phyloP scores from a whole-genome alignment of 352 stramenopile species.

The Pythium myriotylum region DNA sequence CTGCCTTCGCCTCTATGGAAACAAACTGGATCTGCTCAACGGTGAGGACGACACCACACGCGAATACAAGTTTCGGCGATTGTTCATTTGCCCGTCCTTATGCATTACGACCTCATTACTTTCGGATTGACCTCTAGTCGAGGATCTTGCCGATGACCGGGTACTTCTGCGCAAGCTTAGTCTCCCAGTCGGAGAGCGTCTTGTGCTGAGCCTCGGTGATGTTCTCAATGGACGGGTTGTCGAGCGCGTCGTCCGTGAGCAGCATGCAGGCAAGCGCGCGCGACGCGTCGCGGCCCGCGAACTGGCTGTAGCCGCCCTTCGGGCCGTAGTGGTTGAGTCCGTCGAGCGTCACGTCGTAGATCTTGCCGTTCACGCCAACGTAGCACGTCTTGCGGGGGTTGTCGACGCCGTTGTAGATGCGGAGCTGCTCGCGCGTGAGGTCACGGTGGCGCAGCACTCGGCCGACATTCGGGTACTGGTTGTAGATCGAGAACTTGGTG shows the following conservation, averaged over 20 bases:
- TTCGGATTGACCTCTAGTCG: constrained; percentile 2
- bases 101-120: too few relatives aligned
- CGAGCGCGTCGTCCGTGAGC: constrained; percentile 93
- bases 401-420: constrained; percentile 79
- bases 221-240: constrained; percentile 91
- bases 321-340: constrained; percentile 93
- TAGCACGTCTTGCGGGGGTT: constrained; percentile 92
- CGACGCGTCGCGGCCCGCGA: constrained; percentile 95
- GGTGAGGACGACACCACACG: too few relatives aligned
- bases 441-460: constrained; percentile 82
- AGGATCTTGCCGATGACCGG: constrained; percentile 90
- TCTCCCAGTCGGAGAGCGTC: constrained; percentile 96
- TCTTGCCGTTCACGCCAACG: constrained; percentile 91
- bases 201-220: constrained; percentile 93
- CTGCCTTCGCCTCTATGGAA: too few relatives aligned
- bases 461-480: constrained; percentile 95
- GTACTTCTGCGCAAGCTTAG: constrained; percentile 96
- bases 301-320: constrained; percentile 94
- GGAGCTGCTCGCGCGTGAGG: constrained; percentile 85
- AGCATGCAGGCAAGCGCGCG: constrained; percentile 96
- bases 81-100: too few relatives aligned
- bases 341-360: constrained; percentile 98
- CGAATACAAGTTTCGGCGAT: too few relatives aligned
- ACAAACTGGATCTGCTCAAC: too few relatives aligned
- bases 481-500: constrained; percentile 96